Evolutionary conservation across 441 rosid genomes (phyloP).

Genomic region (Aleurites moluccanus): DNA sequence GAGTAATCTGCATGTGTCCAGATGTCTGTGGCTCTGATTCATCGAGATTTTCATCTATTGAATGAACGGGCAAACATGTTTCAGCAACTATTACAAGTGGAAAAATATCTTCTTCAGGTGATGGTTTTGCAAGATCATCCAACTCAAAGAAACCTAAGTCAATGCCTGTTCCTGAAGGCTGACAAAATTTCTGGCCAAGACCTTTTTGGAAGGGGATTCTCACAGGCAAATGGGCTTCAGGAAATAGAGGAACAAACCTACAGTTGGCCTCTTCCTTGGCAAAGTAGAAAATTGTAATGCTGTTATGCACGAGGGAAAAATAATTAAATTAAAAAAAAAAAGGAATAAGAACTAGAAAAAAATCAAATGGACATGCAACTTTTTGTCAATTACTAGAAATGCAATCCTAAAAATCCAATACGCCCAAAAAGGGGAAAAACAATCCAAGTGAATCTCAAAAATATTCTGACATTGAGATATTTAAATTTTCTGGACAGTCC

Average conservation of each 20-base stretch:
- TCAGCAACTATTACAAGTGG: constrained; percentile 94
- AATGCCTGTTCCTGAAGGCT: constrained; percentile 83
- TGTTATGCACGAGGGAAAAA: constrained; percentile 32
- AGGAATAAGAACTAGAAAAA: no score
- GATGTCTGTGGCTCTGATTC: constrained; percentile 37
- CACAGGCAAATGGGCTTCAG: constrained; percentile 60
- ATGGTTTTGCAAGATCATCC: constrained; percentile 78
- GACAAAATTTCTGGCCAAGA: constrained; percentile 63
- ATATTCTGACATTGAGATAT: background rate
- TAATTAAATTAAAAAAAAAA: constrained; percentile 4
- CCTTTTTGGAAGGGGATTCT: constrained; percentile 76
- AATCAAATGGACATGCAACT: no score
- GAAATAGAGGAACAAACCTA: constrained; percentile 64
- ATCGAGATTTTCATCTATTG: constrained; percentile 30
- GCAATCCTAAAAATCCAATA: background rate
- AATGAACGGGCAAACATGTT: constrained; percentile 38
- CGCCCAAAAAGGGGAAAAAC: background rate
- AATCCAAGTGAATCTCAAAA: background rate
- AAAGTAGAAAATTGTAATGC: constrained; percentile 82
- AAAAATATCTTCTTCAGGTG: constrained; percentile 69
- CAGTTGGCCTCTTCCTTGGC: constrained; percentile 80
- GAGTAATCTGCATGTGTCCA: constrained; percentile 78
- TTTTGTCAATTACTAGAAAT: no score
- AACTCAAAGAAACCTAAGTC: constrained; percentile 82
- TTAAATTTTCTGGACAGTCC: constrained; percentile 5